phyloP scores from a whole-genome alignment of 2,329 filamentous ascomycete species.

The Cytospora leucostoma region DNA sequence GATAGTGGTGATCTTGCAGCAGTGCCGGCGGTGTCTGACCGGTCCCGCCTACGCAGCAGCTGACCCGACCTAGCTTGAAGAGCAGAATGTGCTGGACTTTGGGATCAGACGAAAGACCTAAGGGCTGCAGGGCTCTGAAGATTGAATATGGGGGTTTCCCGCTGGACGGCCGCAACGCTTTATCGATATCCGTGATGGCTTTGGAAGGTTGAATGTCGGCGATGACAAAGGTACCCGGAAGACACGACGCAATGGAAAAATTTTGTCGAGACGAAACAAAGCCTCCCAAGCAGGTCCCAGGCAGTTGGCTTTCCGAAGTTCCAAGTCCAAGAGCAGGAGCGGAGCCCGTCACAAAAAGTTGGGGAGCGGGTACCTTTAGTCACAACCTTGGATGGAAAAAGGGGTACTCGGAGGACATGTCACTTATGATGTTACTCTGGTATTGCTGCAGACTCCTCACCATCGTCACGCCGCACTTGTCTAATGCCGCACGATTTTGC shows the following conservation, averaged over 20 bases:
- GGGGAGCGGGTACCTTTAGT: constrained; percentile 25
- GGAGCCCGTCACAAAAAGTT: constrained; percentile 27
- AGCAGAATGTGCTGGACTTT: constrained; percentile 8
- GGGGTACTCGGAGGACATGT: constrained; percentile 23
- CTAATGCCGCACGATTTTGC: constrained; percentile 2
- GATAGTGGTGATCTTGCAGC: constrained; percentile 17
- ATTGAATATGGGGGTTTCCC: constrained; percentile 10
- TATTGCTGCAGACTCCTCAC: constrained; percentile 26
- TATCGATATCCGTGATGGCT: constrained; percentile 12
- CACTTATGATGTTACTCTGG: not conserved
- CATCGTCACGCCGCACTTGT: constrained; percentile 7
- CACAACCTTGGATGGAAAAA: constrained; percentile 5
- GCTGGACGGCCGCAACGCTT: not conserved
- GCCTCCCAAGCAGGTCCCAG: constrained; percentile 16
- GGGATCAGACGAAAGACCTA: constrained; percentile 8
- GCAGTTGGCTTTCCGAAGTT: constrained; percentile 3
- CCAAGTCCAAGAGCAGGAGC: constrained; percentile 23
- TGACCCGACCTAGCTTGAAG: constrained; percentile 24
- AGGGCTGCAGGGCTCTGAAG: constrained; percentile 10
- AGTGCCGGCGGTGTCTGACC: constrained; percentile 12
- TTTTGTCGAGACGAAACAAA: constrained; percentile 21
- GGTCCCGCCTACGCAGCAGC: constrained; percentile 20
- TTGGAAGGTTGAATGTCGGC: constrained; percentile 15
- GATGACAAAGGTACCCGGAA: constrained; percentile 10
- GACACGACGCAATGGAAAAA: constrained; percentile 19